A percentile compares a stretch with the other conserved stretches of the same genome.
These are phyloP conservation scores for Anthostomella pinea DNA, from an alignment of 2,329 filamentous ascomycete species.

Conservation along the genomic window DNA sequence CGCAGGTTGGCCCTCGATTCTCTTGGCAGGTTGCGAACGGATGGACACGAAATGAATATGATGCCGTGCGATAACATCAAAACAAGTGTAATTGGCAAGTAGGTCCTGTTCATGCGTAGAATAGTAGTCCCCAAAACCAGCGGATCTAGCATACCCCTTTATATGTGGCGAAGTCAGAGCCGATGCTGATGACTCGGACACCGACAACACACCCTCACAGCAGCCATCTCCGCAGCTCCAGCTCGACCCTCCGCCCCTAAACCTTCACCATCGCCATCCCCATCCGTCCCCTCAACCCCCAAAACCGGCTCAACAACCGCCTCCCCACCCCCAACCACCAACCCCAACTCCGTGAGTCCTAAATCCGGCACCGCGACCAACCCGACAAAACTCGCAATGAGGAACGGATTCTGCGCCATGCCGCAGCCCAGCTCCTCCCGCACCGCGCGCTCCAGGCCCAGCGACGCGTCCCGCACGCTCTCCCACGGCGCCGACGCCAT, in stretches of 20 bases:
- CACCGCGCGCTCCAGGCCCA: constrained; percentile 14
- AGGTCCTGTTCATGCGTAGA: no score
- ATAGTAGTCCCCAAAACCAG: no score
- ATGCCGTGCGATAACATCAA: no score
- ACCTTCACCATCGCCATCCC: no score
- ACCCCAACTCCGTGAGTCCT: constrained; percentile 19
- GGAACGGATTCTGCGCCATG: constrained; percentile 19
- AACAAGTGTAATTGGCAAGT: no score
- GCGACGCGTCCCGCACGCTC: constrained; percentile 15
- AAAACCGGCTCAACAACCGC: constrained; percentile 8
- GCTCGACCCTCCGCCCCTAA: no score
- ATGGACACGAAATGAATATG: no score
- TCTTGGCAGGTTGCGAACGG: no score
- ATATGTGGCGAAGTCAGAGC: no score
- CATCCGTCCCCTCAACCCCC: not conserved
- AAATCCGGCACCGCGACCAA: constrained; percentile 17
- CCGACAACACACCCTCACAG: constrained; percentile 6
- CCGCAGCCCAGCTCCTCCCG: constrained; percentile 14
- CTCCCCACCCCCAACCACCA: constrained; percentile 8
- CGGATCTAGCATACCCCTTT: no score
- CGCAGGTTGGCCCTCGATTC: no score
- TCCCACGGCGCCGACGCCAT: no score
- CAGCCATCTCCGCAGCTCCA: not conserved
- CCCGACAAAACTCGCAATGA: constrained; percentile 27
- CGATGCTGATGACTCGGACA: constrained; percentile 7